Evolutionary conservation across 2,329 filamentous ascomycete species (phyloP), one percentile per base, ranked within the genome.

Genomic region (Penicillium sp.): DNA sequence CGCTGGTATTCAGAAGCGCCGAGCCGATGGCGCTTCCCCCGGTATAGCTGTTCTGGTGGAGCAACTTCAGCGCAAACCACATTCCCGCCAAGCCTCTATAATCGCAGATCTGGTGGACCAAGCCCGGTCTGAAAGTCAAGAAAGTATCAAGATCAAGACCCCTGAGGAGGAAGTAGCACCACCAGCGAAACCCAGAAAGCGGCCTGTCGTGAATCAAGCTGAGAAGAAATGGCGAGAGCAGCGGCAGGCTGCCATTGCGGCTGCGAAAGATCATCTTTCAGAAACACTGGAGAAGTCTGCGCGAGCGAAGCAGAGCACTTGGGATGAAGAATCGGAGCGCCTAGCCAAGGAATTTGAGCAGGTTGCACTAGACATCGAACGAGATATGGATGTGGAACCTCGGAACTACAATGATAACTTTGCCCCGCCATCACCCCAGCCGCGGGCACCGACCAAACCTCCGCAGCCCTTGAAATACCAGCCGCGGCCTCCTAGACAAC

Each of bases 241-340:
- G 60, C 67, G 69, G 6, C 68, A 73, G 54, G 56, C 53, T 4
- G 60, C 65, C 11, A 72, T 73, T 18, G 68, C 67, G 2, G 67
- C 72, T 45, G 73, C 73, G 14, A 75, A 74, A 49, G 57, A 70
- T 45, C 63, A 69, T 53, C 59, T 73, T 11, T 67, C 66, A 2
- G 65, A 70, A 29, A 66, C 66, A 8, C 59, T 74, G 48, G 75
- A 75, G 31, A 70, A 72, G 31, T 72, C 71, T 20, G 71, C 73
- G 2, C 61, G 66, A 52, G 67, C 70, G 26, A 65, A 72, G 40
- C 69, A 75, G 25, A 72, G 62, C 53, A 75, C 68, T 22, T 75
- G 74, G 71, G 73, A 79, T 47, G 66, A 75, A 53, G 71, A 76
- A 27, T 76, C 75, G 12, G 74, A 77, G 48, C 69, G 70, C 31